phyloP scores from a whole-genome alignment of 2,329 filamentous ascomycete genomes.

The Dothideomycetes sp. region DNA sequence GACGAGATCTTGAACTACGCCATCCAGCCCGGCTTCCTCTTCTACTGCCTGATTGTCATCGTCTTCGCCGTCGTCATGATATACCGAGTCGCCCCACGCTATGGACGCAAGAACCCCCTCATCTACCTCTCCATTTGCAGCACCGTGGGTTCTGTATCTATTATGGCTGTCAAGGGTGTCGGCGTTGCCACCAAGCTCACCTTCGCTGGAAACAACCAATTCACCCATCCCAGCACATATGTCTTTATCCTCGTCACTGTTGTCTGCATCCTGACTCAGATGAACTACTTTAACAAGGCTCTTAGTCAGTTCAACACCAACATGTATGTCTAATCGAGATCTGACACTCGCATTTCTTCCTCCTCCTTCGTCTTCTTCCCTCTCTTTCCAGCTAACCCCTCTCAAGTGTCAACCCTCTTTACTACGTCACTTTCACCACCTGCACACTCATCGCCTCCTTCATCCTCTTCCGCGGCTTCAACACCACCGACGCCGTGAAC shows the following conservation, averaged over 20 bases:
- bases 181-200: conserved; percentile 96
- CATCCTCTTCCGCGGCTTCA: conserved; percentile 92
- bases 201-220: conserved; percentile 86
- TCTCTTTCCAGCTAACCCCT: not conserved
- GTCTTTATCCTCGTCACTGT: conserved; percentile 89
- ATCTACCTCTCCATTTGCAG: conserved; percentile 98
- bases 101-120: conserved; percentile 91
- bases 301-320: conserved; percentile 93
- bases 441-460: conserved; percentile 90
- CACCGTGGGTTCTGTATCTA: conserved; percentile 89
- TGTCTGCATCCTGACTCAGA: conserved; percentile 94
- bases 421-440: conserved; percentile 96
- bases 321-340: conserved; percentile 67
- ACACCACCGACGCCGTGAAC: conserved; percentile 83
- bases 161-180: conserved; percentile 99
- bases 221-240: conserved; percentile 88
- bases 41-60: conserved; percentile 72
- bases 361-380: not conserved
- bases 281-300: conserved; percentile 99
- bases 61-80: conserved; percentile 90
- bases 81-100: conserved; percentile 77
- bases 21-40: conserved; percentile 79
- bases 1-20: conserved; percentile 87
- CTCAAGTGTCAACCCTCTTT: conserved; percentile 85
- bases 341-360: not conserved